Conservation (phyloP, 345 rosid species). For the Eucalyptus dawsonii region DNA sequence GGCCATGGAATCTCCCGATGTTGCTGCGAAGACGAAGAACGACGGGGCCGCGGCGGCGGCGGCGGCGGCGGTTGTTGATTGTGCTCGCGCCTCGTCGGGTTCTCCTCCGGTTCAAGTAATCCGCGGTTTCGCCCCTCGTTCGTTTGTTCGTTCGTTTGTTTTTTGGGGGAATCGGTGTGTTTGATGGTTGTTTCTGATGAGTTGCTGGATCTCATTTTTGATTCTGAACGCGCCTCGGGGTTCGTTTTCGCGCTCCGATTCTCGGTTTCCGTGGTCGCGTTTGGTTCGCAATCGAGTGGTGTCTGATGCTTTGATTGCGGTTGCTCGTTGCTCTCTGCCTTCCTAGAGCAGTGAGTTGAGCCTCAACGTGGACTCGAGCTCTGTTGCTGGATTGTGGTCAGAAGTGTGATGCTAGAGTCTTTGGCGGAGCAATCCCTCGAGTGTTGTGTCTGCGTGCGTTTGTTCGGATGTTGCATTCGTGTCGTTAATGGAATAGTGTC, state of each 20-base stretch:
- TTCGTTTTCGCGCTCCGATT: not conserved
- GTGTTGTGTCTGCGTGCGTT: not conserved
- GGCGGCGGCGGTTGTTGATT: not conserved
- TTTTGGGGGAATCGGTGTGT: not conserved
- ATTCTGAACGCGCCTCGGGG: not conserved
- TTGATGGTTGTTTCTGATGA: not conserved
- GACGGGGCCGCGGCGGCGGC: not conserved
- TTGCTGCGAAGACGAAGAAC: not conserved
- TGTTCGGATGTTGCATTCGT: not conserved
- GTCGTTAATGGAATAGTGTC: not conserved
- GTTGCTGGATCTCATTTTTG: not conserved
- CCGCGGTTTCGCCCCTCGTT: not conserved
- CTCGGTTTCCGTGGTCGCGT: not conserved
- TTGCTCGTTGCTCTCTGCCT: not conserved
- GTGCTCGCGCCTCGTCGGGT: not conserved
- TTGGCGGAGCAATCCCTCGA: not conserved
- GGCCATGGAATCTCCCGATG: slow-evolving; percentile 14
- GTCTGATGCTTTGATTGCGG: not conserved
- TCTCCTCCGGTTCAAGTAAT: slow-evolving; percentile 34
- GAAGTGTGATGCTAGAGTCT: not conserved
- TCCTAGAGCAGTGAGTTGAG: not conserved
- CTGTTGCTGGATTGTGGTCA: not conserved
- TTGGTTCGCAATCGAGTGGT: not conserved
- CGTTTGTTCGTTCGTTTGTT: not conserved
- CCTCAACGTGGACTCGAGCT: not conserved